These are phyloP conservation scores for Mucor racemosus DNA, from an alignment of 371 early-diverging fungal genomes.

Conservation along the genomic window DNA sequence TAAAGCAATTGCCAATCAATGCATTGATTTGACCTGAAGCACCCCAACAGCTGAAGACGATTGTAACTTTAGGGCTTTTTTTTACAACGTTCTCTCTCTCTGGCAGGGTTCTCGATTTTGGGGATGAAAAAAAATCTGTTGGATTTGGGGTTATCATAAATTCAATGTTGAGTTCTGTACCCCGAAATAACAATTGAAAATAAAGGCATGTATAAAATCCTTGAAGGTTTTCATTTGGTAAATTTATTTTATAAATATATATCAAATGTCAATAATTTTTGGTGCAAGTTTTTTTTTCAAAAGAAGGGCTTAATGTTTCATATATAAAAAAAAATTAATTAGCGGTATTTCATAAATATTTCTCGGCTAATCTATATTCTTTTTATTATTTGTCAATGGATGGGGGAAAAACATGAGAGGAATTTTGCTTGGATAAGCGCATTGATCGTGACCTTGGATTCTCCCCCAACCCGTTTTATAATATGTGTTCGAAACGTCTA, in stretches of 20 bases:
- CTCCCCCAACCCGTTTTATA: slow-evolving; percentile 5
- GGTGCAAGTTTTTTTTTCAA: background rate
- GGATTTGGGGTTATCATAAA: slow-evolving; percentile 7
- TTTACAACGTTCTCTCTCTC: background rate
- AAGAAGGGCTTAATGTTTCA: slow-evolving; percentile 6
- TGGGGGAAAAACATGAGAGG: background rate
- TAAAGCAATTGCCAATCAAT: slow-evolving; percentile 27
- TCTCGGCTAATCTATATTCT: slow-evolving; percentile 1
- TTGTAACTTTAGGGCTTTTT: slow-evolving; percentile 10
- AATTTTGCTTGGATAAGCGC: background rate
- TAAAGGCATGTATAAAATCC: background rate
- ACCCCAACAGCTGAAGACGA: slow-evolving; percentile 26
- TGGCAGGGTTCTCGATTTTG: slow-evolving; percentile 14
- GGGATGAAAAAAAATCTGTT: slow-evolving; percentile 10
- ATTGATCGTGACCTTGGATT: slow-evolving; percentile 5
- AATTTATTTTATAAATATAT: too few relatives aligned
- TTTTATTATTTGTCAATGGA: slow-evolving; percentile 2
- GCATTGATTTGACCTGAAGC: background rate
- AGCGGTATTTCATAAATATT: background rate
- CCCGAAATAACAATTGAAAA: slow-evolving; percentile 1
- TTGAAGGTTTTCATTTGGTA: too few relatives aligned
- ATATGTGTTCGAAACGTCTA: too few relatives aligned
- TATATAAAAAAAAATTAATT: background rate
- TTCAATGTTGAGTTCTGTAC: slow-evolving; percentile 6
- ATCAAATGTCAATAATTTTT: background rate